Base-by-base conservation (phyloP, 164 flowering plant genomes). In the Vitis riparia region DNA sequence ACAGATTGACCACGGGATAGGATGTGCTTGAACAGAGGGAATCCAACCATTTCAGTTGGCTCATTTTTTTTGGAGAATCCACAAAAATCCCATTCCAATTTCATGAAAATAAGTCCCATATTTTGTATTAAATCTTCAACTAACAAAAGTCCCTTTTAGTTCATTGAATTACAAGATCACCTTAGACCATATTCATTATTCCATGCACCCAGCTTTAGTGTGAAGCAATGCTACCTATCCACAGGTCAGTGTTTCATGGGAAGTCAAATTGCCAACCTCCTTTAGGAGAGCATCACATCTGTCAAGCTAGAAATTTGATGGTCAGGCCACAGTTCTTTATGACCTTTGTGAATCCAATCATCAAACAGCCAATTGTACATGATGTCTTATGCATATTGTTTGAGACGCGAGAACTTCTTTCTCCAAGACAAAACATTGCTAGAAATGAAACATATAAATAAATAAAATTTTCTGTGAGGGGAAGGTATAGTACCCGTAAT, bases 401-500 rank as follows among this genome's bases (percentile, higher is more conserved):
- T 37, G 44, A 37, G 44, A 5, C 1, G 29, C 0, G 3, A 14
- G 63, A 12, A 32, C 8, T 60, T 27, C 62, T 27, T 56, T 56
- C 59, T 16, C 27, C 16, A 17, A 16, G 23, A 16, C 19, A n/a
- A 56, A 56, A n/a, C 16, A 56, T 56, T 56, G 59, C 27, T 7
- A 56, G 7, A 5, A 32, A 37, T 37, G 44, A 37, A 37, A 37
- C 2, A 16, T 16, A 4, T 5, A 17, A 57, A 17, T 17, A 57
- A 57, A 57, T 5, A 57, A 3, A 58, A 8, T 58, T 58, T 17
- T 19, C 13, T 13, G 44, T 37, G 44, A 37, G 44, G 44, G 44
- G 44, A 3, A 3, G 44, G 44, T 37, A 10, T 50, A 68, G 37
- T 57, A 76, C 79, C 79, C 47, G 17, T 48, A 76, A 47, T 15